Percentiles rank a stretch among this genome's conserved stretches.
Evolutionary conservation across 2,329 filamentous ascomycete genomes (phyloP).

Genomic region (Sordariomycetes sp.): DNA sequence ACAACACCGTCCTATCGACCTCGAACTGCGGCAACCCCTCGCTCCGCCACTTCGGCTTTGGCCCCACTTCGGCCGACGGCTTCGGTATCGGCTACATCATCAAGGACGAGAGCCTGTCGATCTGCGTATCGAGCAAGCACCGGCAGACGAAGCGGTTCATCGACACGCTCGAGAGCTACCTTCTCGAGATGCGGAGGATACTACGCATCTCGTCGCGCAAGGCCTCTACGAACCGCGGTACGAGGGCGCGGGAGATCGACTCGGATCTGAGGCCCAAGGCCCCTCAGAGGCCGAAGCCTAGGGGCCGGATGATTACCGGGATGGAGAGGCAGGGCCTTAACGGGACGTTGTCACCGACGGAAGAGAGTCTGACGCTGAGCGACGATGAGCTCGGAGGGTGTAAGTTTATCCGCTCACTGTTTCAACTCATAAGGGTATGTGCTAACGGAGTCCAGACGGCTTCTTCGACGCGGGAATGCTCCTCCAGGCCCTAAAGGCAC

Average conservation of each 20-base stretch:
- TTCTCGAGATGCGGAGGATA: slow-evolving; percentile 81
- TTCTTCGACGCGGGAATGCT: slow-evolving; percentile 98
- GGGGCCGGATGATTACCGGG: slow-evolving; percentile 61
- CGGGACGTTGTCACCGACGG: slow-evolving; percentile 49
- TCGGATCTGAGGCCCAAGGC: slow-evolving; percentile 20
- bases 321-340: slow-evolving; percentile 29
- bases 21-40: slow-evolving; percentile 98
- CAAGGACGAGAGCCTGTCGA: slow-evolving; percentile 68
- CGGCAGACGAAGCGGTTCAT: slow-evolving; percentile 85
- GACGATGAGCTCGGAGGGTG: slow-evolving; percentile 89
- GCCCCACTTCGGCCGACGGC: slow-evolving; percentile 83
- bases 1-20: slow-evolving; percentile 87
- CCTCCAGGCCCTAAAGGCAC: slow-evolving; percentile 72
- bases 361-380: slow-evolving; percentile 61
- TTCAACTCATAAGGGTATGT: slow-evolving; percentile 1
- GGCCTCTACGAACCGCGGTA: slow-evolving; percentile 29
- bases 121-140: slow-evolving; percentile 90
- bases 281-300: slow-evolving; percentile 40
- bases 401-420: slow-evolving; percentile 41
- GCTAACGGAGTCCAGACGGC: slow-evolving; percentile 53
- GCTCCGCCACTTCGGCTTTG: slow-evolving; percentile 91
- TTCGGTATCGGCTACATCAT: slow-evolving; percentile 99
- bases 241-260: slow-evolving; percentile 44
- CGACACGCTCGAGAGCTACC: slow-evolving; percentile 80
- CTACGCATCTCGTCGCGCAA: slow-evolving; percentile 55